Conservation (phyloP, 2,329 filamentous ascomycete genomes). For the Rachicladosporium sp. region DNA sequence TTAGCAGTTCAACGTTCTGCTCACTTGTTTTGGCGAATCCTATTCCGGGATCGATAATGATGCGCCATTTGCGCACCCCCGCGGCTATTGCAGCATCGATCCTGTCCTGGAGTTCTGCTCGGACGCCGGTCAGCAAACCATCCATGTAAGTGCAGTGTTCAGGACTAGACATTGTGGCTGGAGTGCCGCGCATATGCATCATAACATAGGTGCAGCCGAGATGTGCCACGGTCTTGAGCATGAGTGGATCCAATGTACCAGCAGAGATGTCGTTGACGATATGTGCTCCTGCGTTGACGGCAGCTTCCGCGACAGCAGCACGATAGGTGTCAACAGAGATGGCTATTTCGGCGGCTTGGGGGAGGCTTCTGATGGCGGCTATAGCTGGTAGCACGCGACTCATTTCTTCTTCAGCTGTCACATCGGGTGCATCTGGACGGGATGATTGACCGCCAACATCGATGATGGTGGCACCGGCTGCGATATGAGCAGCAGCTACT, state of each 20-base stretch:
- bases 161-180: constrained; percentile 63
- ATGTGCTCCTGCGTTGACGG: constrained; percentile 70
- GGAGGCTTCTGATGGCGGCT: constrained; percentile 53
- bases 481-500: constrained; percentile 52
- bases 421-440: constrained; percentile 58
- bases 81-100: constrained; percentile 63
- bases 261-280: constrained; percentile 93
- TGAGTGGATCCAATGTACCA: constrained; percentile 62
- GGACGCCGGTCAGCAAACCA: constrained; percentile 54
- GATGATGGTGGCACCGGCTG: constrained; percentile 65
- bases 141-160: constrained; percentile 48
- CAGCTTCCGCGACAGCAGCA: constrained; percentile 64
- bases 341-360: constrained; percentile 49
- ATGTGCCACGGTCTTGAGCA: constrained; percentile 68
- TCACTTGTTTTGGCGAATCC: constrained; percentile 78
- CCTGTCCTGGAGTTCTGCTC: constrained; percentile 54
- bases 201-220: constrained; percentile 69
- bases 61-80: constrained; percentile 82
- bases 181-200: constrained; percentile 90
- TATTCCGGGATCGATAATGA: constrained; percentile 85
- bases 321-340: constrained; percentile 92
- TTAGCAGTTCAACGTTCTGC: constrained; percentile 73
- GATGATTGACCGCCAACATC: constrained; percentile 93
- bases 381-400: constrained; percentile 71
- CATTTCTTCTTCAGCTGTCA: constrained; percentile 62